phyloP scores from a whole-genome alignment of 202 grass and related monocot species.

The Zoysia matrella region DNA sequence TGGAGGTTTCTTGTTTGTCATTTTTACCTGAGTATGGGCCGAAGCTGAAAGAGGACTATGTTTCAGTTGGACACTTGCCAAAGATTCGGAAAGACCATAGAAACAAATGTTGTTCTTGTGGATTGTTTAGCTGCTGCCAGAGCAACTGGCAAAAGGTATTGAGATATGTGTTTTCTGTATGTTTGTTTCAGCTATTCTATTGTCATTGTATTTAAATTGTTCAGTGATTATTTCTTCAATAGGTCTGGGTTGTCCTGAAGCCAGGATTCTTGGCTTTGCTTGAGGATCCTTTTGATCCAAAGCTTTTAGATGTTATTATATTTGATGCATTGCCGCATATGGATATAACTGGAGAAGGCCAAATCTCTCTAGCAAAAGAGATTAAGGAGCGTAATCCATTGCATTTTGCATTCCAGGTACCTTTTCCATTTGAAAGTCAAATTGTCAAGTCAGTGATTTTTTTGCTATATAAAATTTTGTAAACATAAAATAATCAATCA shows the following conservation, averaged over 20 bases:
- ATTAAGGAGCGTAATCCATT: constrained; percentile 80
- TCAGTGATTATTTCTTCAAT: constrained; percentile 18
- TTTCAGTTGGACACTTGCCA: constrained; percentile 65
- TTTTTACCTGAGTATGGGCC: constrained; percentile 83
- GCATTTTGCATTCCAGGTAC: constrained; percentile 78
- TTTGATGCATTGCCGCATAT: constrained; percentile 67
- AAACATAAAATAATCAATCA: too few species aligned
- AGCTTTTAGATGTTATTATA: constrained; percentile 81
- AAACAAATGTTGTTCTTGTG: constrained; percentile 52
- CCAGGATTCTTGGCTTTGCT: constrained; percentile 87
- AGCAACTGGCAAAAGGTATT: constrained; percentile 84
- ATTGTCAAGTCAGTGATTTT: too few species aligned
- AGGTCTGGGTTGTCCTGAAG: constrained; percentile 90
- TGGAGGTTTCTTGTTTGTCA: constrained; percentile 79
- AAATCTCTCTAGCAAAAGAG: constrained; percentile 62
- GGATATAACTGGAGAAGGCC: constrained; percentile 49
- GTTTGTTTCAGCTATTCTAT: not conserved
- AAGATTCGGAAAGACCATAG: constrained; percentile 57
- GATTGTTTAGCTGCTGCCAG: constrained; percentile 63
- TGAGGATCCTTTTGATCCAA: constrained; percentile 80
- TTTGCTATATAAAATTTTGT: not conserved
- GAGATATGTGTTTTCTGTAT: not conserved
- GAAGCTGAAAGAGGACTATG: constrained; percentile 90
- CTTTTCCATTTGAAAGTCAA: too few species aligned
- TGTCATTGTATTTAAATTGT: constrained; percentile 27